These are phyloP conservation scores for Dipteronia sinensis DNA, from an alignment of 345 rosid genomes.

Conservation along the genomic window DNA sequence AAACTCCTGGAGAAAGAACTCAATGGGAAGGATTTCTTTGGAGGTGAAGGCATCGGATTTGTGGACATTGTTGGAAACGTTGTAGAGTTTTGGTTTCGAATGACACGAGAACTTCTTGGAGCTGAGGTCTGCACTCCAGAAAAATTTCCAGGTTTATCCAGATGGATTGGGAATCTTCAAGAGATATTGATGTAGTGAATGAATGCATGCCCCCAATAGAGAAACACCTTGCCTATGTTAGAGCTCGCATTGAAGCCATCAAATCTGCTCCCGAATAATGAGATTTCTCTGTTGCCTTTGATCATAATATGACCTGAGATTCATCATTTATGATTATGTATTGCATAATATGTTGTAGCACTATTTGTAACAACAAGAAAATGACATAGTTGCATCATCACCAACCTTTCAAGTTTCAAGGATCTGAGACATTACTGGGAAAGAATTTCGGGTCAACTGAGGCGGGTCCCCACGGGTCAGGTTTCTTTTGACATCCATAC, in stretches of 20 bases:
- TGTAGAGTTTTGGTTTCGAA: conserved; percentile 15
- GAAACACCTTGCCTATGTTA: conserved; percentile 11
- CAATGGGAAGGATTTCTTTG: conserved; percentile 24
- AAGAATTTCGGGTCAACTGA: too few relatives aligned
- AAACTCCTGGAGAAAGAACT: neutral
- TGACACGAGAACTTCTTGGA: conserved; percentile 16
- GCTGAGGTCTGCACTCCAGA: conserved; percentile 7
- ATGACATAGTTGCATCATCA: too few relatives aligned
- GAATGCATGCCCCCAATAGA: conserved; percentile 25
- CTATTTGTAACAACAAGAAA: too few relatives aligned
- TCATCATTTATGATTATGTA: too few relatives aligned
- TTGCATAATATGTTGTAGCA: too few relatives aligned
- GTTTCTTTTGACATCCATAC: too few relatives aligned
- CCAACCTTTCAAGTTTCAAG: too few relatives aligned
- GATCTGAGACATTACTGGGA: too few relatives aligned
- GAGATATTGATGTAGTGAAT: conserved; percentile 16
- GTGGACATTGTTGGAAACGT: conserved; percentile 11
- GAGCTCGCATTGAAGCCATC: neutral
- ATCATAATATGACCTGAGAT: too few relatives aligned
- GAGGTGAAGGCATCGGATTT: conserved; percentile 23
- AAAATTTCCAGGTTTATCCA: conserved; percentile 21
- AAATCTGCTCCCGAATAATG: too few relatives aligned
- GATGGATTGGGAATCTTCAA: conserved; percentile 26
- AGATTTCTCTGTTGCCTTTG: too few relatives aligned
- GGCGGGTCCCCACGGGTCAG: too few relatives aligned